Percentiles rank a stretch among this genome's conserved stretches.
Evolutionary conservation across 2,329 filamentous ascomycete genomes (phyloP).

Genomic region (Paramyrothecium sp.): DNA sequence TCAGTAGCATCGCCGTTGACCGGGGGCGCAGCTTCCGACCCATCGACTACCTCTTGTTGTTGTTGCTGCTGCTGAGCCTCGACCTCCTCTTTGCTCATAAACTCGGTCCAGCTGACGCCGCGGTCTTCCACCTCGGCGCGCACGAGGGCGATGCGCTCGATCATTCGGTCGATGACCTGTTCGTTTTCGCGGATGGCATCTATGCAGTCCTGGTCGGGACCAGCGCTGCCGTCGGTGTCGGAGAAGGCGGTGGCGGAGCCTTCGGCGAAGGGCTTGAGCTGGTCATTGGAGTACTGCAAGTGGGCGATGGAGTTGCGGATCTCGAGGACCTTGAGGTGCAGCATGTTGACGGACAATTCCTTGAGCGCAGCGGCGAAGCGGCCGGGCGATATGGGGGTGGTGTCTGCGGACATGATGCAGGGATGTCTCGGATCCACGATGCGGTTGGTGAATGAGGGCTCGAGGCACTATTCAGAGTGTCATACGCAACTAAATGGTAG

Average conservation of each 20-base stretch:
- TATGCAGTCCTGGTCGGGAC: slow-evolving; percentile 66
- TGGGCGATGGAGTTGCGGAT: slow-evolving; percentile 73
- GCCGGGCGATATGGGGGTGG: slow-evolving; percentile 57
- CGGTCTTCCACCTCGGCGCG: slow-evolving; percentile 61
- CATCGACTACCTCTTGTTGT: slow-evolving; percentile 12
- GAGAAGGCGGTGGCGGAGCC: slow-evolving; percentile 34
- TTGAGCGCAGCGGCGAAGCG: slow-evolving; percentile 67
- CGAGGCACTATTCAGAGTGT: too few relatives aligned
- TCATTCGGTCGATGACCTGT: slow-evolving; percentile 65
- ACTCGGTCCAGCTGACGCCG: slow-evolving; percentile 57
- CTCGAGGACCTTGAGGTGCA: slow-evolving; percentile 74
- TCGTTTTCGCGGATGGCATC: slow-evolving; percentile 75
- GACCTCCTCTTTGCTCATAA: slow-evolving; percentile 45
- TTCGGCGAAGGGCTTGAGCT: slow-evolving; percentile 68
- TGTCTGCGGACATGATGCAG: slow-evolving; percentile 58
- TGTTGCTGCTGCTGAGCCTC: slow-evolving; percentile 29
- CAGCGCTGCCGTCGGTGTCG: slow-evolving; percentile 8
- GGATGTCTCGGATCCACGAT: too few relatives aligned
- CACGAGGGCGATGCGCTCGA: slow-evolving; percentile 62
- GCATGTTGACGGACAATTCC: slow-evolving; percentile 62
- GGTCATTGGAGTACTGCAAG: slow-evolving; percentile 70
- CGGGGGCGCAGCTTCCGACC: slow-evolving; percentile 3
- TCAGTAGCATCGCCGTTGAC: slow-evolving; percentile 14
- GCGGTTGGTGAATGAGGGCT: background rate
- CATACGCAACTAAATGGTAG: too few relatives aligned